Base-by-base conservation (phyloP, 352 stramenopile species). In the Pilasporangium apinafurcum region DNA sequence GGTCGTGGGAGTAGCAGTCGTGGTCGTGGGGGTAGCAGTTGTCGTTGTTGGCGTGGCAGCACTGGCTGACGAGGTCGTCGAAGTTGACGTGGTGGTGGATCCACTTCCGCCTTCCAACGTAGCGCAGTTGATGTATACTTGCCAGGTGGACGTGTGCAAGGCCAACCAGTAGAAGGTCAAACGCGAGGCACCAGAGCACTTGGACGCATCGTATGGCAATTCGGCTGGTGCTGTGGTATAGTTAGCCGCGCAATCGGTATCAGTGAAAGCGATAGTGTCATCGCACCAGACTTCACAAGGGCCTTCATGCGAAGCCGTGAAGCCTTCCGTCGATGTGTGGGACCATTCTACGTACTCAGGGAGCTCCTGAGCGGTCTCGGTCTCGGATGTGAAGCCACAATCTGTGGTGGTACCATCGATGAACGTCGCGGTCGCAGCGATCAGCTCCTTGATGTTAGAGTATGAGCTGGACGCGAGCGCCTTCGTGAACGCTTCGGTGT, bases 211-310 rank as follows among this genome's bases (percentile, higher is more conserved):
- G 41, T 71, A 71, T 5, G 66, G 61, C 2, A 83, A 57, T 33
- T 56, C 52, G 18, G 60, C 62, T 7, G 58, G 53, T 16, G 59
- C 62, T 6, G n/a, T 41, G 0, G 60, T 49, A 38, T 64, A 70
- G 55, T 76, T 56, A 2, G 59, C 43, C 7, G 61, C 53, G 25
- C 65, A 82, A 60, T 82, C 68, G 33, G 65, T 62, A 46, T 78
- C 51, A 16, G 65, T 50, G 44, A 72, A 83, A 18, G 64, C 63
- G 8, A 66, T 28, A 4, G 50, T 50, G 47, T 79, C 46, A 32
- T 79, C 69, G 41, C 66, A 83, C 63, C 66, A 79, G 31, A 79
- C 43, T 22, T 83, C 69, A 20, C 69, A 77, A 6, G 66, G 69
- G 14, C 66, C 69, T 16, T 69, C 21, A 50, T 75, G 60, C 0